A percentile compares a stretch with the other conserved stretches of the same genome.
Conservation (phyloP, 345 rosid genomes). For the thale cress (Arabidopsis thaliana) region DNA sequence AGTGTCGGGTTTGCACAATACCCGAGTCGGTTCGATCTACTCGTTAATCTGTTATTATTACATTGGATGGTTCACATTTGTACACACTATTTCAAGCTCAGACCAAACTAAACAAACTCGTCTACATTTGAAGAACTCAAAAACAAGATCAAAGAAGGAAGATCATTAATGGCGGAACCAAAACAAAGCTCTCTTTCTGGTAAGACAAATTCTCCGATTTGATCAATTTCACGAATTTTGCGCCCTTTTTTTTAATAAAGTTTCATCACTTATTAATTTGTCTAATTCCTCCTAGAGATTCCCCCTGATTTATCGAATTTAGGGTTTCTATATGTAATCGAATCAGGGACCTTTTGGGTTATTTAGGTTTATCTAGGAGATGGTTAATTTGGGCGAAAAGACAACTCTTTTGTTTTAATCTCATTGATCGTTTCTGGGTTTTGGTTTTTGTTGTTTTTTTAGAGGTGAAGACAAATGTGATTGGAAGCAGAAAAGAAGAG, state of each 20-base stretch:
- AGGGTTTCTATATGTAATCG: neutral
- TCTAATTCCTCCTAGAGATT: neutral
- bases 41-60: neutral
- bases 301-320: neutral
- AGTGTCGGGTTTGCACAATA: neutral
- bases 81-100: neutral
- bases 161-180: slow-evolving; percentile 39
- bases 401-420: neutral
- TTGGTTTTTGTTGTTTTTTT: neutral
- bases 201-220: neutral
- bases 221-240: neutral
- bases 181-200: slow-evolving; percentile 34
- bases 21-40: slow-evolving; percentile 14
- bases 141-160: neutral
- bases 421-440: neutral
- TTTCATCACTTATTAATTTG: neutral
- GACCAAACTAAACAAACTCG: neutral
- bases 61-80: slow-evolving; percentile 18
- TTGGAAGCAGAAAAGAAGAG: slow-evolving; percentile 55
- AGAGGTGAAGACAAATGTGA: slow-evolving; percentile 48
- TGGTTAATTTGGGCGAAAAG: neutral
- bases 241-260: neutral
- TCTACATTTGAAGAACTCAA: neutral
- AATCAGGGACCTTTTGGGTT: neutral
- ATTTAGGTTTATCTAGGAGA: neutral